Percentiles rank a stretch among this genome's conserved stretches.
These are phyloP conservation scores for Ceratocystis variospora DNA, from an alignment of 2,329 filamentous ascomycete species.

Conservation along the genomic window DNA sequence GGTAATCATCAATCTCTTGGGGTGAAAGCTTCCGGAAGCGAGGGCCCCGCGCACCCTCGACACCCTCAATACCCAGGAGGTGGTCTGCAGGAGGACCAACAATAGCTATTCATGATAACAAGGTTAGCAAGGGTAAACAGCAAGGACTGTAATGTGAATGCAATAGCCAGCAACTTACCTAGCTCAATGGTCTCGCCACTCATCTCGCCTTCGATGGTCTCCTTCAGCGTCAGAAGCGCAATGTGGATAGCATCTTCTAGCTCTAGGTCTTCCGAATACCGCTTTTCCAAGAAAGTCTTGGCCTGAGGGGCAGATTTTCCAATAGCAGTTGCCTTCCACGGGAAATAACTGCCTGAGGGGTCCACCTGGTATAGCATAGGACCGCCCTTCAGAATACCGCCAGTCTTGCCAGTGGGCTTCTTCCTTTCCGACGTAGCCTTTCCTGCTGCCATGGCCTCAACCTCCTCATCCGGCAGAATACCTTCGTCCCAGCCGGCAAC, in stretches of 20 bases:
- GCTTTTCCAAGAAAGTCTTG: slow-evolving; percentile 98
- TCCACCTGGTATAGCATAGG: slow-evolving; percentile 98
- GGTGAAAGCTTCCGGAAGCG: slow-evolving; percentile 90
- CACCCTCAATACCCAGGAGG: slow-evolving; percentile 78
- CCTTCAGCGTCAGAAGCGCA: slow-evolving; percentile 89
- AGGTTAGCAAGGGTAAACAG: slow-evolving; percentile 22
- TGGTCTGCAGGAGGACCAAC: slow-evolving; percentile 90
- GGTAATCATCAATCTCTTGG: slow-evolving; percentile 97
- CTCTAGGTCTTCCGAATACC: slow-evolving; percentile 94
- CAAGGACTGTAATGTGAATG: background rate
- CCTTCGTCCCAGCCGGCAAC: slow-evolving; percentile 98
- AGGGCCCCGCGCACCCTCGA: slow-evolving; percentile 70
- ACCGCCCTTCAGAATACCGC: slow-evolving; percentile 86
- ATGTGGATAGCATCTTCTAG: slow-evolving; percentile 98
- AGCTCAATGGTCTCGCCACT: slow-evolving; percentile 98
- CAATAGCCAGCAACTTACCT: slow-evolving; percentile 41
- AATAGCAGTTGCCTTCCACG: slow-evolving; percentile 98
- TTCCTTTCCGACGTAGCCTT: slow-evolving; percentile 52
- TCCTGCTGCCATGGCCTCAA: slow-evolving; percentile 38
- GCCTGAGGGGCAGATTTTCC: slow-evolving; percentile 96
- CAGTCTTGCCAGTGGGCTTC: slow-evolving; percentile 72
- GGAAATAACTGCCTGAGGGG: slow-evolving; percentile 96
- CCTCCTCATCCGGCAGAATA: slow-evolving; percentile 69
- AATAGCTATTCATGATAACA: slow-evolving; percentile 48
- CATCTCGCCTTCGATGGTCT: slow-evolving; percentile 99